These are phyloP conservation scores for Xylaria castorea DNA, from an alignment of 495 filamentous ascomycete species.

Conservation along the genomic window DNA sequence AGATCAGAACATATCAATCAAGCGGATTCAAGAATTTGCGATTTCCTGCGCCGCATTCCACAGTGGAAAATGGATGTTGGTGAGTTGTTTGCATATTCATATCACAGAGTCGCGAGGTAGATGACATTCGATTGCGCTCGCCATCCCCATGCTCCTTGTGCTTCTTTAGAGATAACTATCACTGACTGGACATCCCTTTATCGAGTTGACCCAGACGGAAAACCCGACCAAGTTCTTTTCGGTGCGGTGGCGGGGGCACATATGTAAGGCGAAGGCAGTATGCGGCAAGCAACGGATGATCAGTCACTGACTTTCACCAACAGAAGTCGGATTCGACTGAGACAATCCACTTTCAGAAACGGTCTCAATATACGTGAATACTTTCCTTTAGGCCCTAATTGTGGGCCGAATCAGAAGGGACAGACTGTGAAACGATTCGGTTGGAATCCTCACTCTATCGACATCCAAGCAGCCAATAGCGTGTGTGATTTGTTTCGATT, in stretches of 20 bases:
- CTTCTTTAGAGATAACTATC: neutral
- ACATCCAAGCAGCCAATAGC: conserved; percentile 69
- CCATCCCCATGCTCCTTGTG: neutral
- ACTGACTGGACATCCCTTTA: neutral
- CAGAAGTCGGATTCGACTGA: conserved; percentile 33
- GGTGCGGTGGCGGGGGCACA: conserved; percentile 59
- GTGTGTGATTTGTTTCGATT: conserved; percentile 68
- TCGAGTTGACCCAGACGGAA: conserved; percentile 60
- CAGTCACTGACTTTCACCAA: conserved; percentile 34
- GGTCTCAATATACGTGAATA: conserved; percentile 58
- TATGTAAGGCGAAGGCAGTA: conserved; percentile 31
- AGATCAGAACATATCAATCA: conserved; percentile 47
- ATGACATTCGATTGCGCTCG: neutral
- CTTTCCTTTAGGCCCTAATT: conserved; percentile 55
- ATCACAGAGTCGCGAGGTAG: neutral
- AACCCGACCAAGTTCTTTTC: conserved; percentile 75
- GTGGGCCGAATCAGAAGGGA: conserved; percentile 46
- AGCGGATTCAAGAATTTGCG: conserved; percentile 71
- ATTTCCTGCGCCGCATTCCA: conserved; percentile 73
- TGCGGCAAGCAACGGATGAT: conserved; percentile 56
- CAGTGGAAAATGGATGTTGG: conserved; percentile 65
- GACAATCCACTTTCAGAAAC: conserved; percentile 50
- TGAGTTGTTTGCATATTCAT: conserved; percentile 6
- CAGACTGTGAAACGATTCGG: conserved; percentile 49
- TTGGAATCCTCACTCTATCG: conserved; percentile 45